Evolutionary conservation across 108 stramenopile genomes (phyloP), one percentile per base, ranked within the genome.

Genomic region (Licmophora abbreviata): DNA sequence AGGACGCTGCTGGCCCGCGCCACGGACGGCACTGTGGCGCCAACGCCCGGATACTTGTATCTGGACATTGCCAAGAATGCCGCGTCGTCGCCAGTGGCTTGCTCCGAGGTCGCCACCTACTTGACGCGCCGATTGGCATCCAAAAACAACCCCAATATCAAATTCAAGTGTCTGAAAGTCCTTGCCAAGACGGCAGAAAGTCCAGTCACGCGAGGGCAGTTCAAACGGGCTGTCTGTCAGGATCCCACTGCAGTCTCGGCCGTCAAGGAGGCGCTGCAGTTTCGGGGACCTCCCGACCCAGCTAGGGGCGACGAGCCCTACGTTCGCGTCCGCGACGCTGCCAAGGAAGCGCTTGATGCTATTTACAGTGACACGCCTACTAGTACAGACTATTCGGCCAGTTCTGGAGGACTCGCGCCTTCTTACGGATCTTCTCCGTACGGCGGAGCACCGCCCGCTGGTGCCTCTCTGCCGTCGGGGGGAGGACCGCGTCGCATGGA

Each of bases 21-120:
- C 22, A 94, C 91, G 48, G 85, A 93, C 43, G 45, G 70, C 37
- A 82, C 93, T 61, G 79, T 89, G 32, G 74, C 85, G 25, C 97
- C 96, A 15, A 96, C 95, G 10, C 97, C 97, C 0, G 97, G 95
- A 15, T 99, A 99, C 72, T 74, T 99, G 73, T 96, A 95, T 70
- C 71, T 78, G 21, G 97, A 99, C 61, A 95, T 99, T 46, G 87
- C 92, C 60, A 87, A 89, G 59, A 88, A 83, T 64, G 84, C 91
- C 14, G 66, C 81, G 22, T 68, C 79, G 22, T 71, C 82, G 44
- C 86, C 85, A 46, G 70, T 78, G 36, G 76, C 65, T 1, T 88
- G 80, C 58, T 27, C 53, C 17, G 88, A 96, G 51, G 75, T 95
- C 32, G 73, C 70, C 10, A 58, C 56, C 4, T 97, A 73, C 68